These are phyloP conservation scores for Cardamine occulta DNA, from an alignment of 345 rosid genomes.

Conservation along the genomic window DNA sequence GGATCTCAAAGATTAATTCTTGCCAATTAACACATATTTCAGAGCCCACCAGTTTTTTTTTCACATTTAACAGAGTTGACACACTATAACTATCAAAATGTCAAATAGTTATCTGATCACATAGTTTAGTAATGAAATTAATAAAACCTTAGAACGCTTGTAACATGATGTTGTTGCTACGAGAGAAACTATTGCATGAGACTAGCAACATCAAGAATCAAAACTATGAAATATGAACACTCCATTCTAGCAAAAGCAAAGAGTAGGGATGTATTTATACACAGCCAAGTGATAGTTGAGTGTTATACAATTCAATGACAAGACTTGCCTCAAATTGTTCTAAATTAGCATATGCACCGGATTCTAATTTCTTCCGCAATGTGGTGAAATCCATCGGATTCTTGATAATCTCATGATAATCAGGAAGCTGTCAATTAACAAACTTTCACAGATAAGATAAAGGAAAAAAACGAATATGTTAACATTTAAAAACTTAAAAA, in stretches of 20 bases:
- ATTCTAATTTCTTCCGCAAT: conserved; percentile 62
- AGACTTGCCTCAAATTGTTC: conserved; percentile 86
- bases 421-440: conserved; percentile 71
- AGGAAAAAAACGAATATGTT: neutral
- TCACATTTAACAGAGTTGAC: neutral
- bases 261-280: neutral
- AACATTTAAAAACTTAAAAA: conserved; percentile 8
- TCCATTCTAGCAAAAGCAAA: conserved; percentile 6
- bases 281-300: neutral
- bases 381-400: conserved; percentile 92
- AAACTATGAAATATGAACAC: neutral
- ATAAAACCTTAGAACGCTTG: neutral
- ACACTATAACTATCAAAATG: neutral
- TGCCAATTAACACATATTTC: neutral
- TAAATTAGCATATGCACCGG: conserved; percentile 59
- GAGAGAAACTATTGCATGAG: conserved; percentile 7
- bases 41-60: neutral
- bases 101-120: neutral
- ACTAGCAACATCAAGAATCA: neutral
- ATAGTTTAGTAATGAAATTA: neutral
- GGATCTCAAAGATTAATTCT: neutral
- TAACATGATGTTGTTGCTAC: neutral
- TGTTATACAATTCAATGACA: neutral
- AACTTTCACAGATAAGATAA: conserved; percentile 17
- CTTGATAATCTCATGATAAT: conserved; percentile 73